phyloP scores from a whole-genome alignment of 805 yeast species.

The Starmerella roubikii region DNA sequence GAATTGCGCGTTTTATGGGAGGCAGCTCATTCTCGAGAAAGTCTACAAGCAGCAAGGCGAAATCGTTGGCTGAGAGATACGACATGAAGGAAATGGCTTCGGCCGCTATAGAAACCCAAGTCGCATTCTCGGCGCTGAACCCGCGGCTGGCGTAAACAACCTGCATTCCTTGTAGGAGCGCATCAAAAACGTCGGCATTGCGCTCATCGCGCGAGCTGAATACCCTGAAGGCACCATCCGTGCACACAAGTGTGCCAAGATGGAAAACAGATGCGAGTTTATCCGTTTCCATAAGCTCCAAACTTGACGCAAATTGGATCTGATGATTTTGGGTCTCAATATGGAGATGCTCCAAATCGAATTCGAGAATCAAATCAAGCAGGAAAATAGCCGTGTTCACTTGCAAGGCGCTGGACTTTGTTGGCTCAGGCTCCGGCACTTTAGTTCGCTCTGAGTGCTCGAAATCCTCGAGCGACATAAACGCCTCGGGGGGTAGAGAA shows the following conservation, averaged over 20 bases:
- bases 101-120: conserved; percentile 14
- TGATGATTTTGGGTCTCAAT: conserved; percentile 20
- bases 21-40: conserved; percentile 15
- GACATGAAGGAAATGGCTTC: conserved; percentile 14
- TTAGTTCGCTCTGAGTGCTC: background rate
- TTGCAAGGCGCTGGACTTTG: conserved; percentile 5
- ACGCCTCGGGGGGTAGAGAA: no score
- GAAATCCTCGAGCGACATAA: background rate
- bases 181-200: conserved; percentile 16
- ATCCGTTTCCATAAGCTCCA: conserved; percentile 9
- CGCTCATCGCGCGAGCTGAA: background rate
- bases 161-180: conserved; percentile 14
- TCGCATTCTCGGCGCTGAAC: conserved; percentile 2
- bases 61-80: conserved; percentile 9
- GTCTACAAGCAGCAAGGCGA: conserved; percentile 4
- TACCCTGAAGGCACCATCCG: conserved; percentile 17
- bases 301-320: conserved; percentile 15
- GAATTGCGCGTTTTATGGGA: background rate
- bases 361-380: conserved; percentile 13
- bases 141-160: conserved; percentile 16
- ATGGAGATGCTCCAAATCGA: conserved; percentile 11
- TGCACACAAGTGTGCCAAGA: conserved; percentile 13
- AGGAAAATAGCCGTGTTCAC: conserved; percentile 14
- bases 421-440: background rate
- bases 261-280: conserved; percentile 11